Evolutionary conservation across 1,284 basidiomycete species (phyloP), one percentile per base, ranked within the genome.

Genomic region (Erythrobasidium hasegawianum): DNA sequence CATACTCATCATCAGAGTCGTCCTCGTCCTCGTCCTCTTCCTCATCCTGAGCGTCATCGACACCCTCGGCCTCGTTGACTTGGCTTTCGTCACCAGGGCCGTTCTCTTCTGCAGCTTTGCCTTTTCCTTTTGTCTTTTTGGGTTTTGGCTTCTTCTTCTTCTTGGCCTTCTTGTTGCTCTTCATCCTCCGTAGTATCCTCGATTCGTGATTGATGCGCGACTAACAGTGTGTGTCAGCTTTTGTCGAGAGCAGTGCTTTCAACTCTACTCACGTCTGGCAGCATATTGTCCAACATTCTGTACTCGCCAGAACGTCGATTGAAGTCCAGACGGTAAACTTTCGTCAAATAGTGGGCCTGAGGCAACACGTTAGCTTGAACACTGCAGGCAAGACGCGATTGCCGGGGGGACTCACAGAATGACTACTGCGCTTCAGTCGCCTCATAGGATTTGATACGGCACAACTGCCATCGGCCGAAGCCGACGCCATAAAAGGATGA

Each of bases 241-340:
- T n/a, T 29, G 18, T 20, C 14, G 22, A 29, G 26, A 45, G 16
- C 14, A n/a, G 20, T 11, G 1, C 4, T 10, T 13, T 53, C 38
- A 14, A 26, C n/a, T 33, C 13, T n/a, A 72, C 77, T 59, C 67
- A 87, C 87, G 77, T 86, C 83, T 0, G 92, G 90, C 2, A 87
- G 76, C 71, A 93, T 86, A 40, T 84, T 83, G 70, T 97, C 92
- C 7, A 90, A 78, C 86, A 96, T 90, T 22, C 91, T 81, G 73
- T 84, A 90, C 68, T 89, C 84, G 29, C 84, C 83, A 0, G 83
- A 83, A 16, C 81, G 83, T 22, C 85, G 83, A 72, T 84, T 89
- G 73, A 89, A 90, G 78, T 96, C 93, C 59, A 97, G 81, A 72
- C 90, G 88, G 73, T 85, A 96, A 13, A 94, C 81, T 70, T 86